Percentiles rank a stretch among this genome's conserved stretches.
phyloP scores from a whole-genome alignment of 352 stramenopile genomes.

The Pythium sukuiense region DNA sequence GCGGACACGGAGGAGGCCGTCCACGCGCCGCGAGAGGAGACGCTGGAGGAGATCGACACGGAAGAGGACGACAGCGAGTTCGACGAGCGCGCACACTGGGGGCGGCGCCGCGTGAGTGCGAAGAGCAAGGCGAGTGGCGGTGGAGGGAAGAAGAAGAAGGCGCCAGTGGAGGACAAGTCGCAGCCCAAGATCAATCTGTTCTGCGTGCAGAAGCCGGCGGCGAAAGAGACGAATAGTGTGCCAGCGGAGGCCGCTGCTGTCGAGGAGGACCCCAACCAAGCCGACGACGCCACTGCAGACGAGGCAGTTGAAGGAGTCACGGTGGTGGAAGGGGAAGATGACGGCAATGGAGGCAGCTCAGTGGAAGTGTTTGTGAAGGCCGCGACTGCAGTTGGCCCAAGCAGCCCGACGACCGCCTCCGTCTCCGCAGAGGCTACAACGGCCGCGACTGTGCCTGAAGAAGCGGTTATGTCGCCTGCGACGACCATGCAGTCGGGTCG shows the following conservation, averaged over 20 bases:
- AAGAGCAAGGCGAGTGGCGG: constrained; percentile 29
- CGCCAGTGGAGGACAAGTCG: constrained; percentile 32
- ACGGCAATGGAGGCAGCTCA: constrained; percentile 18
- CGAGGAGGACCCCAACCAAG: neutral
- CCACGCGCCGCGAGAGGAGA: neutral
- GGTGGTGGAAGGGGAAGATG: constrained; percentile 11
- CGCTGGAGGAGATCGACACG: constrained; percentile 62
- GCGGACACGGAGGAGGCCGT: neutral
- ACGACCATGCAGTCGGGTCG: constrained; percentile 38
- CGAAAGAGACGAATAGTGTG: neutral
- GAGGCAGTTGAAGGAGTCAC: neutral
- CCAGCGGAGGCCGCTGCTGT: neutral
- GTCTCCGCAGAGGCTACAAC: neutral
- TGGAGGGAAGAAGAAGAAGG: constrained; percentile 22
- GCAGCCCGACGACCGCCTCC: neutral
- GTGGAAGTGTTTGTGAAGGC: constrained; percentile 17
- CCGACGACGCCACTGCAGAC: neutral
- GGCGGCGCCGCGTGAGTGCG: constrained; percentile 34
- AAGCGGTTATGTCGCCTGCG: neutral
- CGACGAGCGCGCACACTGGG: constrained; percentile 67
- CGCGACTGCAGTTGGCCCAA: neutral
- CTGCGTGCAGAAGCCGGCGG: constrained; percentile 30
- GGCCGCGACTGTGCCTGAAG: neutral
- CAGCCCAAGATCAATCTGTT: constrained; percentile 74
- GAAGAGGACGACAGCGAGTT: constrained; percentile 76